Evolutionary conservation across 768 basidiomycete species (phyloP).

Genomic region (Omphalotus guepiniiformis): DNA sequence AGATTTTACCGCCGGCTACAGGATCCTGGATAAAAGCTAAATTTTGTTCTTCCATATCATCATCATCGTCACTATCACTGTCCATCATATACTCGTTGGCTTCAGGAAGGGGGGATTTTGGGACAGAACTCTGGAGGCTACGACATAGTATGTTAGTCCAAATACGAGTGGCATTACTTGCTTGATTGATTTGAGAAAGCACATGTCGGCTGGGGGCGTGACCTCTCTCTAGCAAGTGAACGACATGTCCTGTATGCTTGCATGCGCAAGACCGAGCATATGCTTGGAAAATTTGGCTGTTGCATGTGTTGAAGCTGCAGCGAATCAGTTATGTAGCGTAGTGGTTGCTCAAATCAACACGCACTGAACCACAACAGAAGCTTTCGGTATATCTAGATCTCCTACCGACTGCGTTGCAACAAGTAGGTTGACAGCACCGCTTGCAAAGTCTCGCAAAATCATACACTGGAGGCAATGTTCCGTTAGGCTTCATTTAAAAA

Average conservation of each 20-base stretch:
- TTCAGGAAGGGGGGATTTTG: too few relatives aligned
- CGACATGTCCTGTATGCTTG: conserved; percentile 45
- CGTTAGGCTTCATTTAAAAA: background rate
- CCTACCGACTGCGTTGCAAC: conserved; percentile 55
- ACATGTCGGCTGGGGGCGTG: conserved; percentile 53
- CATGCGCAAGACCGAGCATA: conserved; percentile 46
- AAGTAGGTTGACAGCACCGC: conserved; percentile 60
- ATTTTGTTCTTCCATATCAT: conserved; percentile 28
- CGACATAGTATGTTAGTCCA: conserved; percentile 49
- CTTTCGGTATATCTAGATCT: conserved; percentile 56
- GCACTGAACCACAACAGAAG: conserved; percentile 60
- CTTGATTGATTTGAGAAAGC: conserved; percentile 38
- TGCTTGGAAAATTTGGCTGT: conserved; percentile 59
- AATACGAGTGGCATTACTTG: conserved; percentile 33
- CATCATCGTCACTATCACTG: too few relatives aligned
- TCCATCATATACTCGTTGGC: conserved; percentile 45
- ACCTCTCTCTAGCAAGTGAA: conserved; percentile 60
- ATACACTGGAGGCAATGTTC: conserved; percentile 35
- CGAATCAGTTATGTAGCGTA: conserved; percentile 5
- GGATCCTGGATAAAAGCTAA: conserved; percentile 52
- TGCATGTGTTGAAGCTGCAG: conserved; percentile 55
- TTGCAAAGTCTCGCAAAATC: conserved; percentile 43
- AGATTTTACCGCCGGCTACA: conserved; percentile 55
- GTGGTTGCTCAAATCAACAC: conserved; percentile 10
- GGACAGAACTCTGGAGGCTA: conserved; percentile 35